These are phyloP conservation scores for Sporothrix luriei DNA, from an alignment of 2,329 filamentous ascomycete species.

Conservation along the genomic window DNA sequence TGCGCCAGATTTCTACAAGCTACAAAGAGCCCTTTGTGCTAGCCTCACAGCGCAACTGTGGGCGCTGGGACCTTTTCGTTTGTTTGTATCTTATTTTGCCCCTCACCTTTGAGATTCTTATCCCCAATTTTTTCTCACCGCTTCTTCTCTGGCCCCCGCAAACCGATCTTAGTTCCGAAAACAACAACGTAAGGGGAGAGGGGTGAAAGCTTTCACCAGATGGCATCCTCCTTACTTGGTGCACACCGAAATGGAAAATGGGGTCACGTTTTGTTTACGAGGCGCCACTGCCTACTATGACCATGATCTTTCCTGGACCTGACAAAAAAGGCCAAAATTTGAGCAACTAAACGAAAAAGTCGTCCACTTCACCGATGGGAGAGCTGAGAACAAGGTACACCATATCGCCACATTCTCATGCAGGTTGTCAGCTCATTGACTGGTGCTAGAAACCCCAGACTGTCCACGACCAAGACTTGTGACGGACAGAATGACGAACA, in stretches of 20 bases:
- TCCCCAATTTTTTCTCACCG: conserved; percentile 21
- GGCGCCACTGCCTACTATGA: background rate
- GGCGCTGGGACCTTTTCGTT: background rate
- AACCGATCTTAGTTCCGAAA: conserved; percentile 14
- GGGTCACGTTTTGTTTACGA: background rate
- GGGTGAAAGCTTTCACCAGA: background rate
- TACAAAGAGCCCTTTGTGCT: background rate
- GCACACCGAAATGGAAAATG: conserved; percentile 1
- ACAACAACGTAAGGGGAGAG: conserved; percentile 19
- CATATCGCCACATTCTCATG: conserved; percentile 9
- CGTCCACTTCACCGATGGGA: background rate
- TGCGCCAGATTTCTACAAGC: conserved; percentile 1
- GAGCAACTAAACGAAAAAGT: background rate
- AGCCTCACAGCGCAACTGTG: conserved; percentile 16
- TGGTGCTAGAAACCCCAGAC: background rate
- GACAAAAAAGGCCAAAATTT: background rate
- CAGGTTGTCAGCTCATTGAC: background rate
- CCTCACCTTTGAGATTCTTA: background rate
- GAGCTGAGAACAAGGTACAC: background rate
- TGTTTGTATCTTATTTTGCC: background rate
- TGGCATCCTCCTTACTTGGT: no score
- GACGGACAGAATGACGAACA: background rate
- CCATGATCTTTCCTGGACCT: background rate
- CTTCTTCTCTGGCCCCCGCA: conserved; percentile 29
- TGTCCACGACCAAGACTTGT: background rate